phyloP scores from a whole-genome alignment of 371 early-diverging fungal genomes.

The Sanchytrium tribonematis region DNA sequence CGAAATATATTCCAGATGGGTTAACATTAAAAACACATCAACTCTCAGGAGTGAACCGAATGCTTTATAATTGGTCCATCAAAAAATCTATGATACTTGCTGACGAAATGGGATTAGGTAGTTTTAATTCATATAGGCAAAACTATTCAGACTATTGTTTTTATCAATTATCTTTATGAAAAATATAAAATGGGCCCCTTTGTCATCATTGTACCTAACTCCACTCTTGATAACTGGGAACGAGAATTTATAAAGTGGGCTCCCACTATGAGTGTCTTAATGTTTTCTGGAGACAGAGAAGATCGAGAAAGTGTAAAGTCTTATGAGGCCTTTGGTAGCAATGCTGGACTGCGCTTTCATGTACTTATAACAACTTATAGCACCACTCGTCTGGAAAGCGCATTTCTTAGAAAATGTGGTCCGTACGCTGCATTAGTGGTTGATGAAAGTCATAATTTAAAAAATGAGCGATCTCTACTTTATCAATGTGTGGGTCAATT shows the following conservation, averaged over 20 bases:
- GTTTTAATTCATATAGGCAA: too few relatives aligned
- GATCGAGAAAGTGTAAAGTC: conserved; percentile 17
- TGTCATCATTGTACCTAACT: conserved; percentile 58
- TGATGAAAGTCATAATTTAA: conserved; percentile 98
- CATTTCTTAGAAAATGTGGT: conserved; percentile 7
- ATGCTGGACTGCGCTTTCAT: not conserved
- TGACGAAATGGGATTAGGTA: not conserved
- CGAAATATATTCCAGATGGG: not conserved
- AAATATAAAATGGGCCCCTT: conserved; percentile 25
- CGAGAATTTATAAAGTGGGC: conserved; percentile 42
- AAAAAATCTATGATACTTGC: not conserved
- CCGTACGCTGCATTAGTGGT: conserved; percentile 24
- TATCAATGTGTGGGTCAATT: conserved; percentile 68
- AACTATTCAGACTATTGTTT: not conserved
- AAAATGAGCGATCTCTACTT: conserved; percentile 86
- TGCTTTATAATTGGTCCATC: not conserved
- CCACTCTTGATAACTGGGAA: conserved; percentile 63
- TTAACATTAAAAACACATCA: not conserved
- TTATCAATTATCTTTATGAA: not conserved
- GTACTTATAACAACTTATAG: conserved; percentile 1
- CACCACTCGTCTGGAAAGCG: conserved; percentile 8
- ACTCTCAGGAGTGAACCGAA: not conserved
- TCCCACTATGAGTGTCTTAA: conserved; percentile 59
- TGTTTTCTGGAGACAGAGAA: conserved; percentile 80
- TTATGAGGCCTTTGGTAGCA: not conserved